Percentiles rank a stretch among this genome's conserved stretches.
Evolutionary conservation across 73 alveolate genomes (phyloP).

Genomic region (Strombidium stylifer): DNA sequence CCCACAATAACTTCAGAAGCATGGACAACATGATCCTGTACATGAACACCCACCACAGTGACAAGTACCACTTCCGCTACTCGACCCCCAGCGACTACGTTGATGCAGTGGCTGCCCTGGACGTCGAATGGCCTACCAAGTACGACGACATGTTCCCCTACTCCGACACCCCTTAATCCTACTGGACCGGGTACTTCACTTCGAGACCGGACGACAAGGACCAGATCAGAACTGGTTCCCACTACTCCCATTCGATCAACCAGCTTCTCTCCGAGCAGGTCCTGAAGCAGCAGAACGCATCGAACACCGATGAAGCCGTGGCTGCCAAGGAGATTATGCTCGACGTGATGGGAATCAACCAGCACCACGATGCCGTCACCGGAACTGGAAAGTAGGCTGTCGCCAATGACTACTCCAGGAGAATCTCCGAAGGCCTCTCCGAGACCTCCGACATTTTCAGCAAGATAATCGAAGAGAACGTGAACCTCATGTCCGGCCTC

Average conservation of each 20-base stretch:
- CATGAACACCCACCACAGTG: conserved; percentile 53
- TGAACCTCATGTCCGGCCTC: neutral
- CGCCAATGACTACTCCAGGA: conserved; percentile 47
- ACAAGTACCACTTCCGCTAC: conserved; percentile 78
- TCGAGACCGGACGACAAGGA: conserved; percentile 23
- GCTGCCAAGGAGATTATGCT: neutral
- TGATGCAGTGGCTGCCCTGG: conserved; percentile 62
- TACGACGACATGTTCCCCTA: conserved; percentile 93
- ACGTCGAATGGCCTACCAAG: conserved; percentile 67
- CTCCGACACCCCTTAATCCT: conserved; percentile 59
- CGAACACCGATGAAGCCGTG: neutral
- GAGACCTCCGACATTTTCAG: neutral
- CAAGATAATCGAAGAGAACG: neutral
- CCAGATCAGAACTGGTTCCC: conserved; percentile 25
- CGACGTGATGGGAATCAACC: conserved; percentile 38
- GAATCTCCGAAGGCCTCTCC: neutral
- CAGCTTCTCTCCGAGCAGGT: neutral
- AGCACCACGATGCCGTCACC: conserved; percentile 89
- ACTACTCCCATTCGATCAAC: neutral
- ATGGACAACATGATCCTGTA: conserved; percentile 62
- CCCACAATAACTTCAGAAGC: conserved; percentile 49
- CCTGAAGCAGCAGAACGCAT: conserved; percentile 1
- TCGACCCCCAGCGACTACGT: conserved; percentile 94
- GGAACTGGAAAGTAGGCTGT: conserved; percentile 81
- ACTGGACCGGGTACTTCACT: conserved; percentile 30